phyloP scores from a whole-genome alignment of 2,329 filamentous ascomycete species.

The Cladophialophora chaetospira region DNA sequence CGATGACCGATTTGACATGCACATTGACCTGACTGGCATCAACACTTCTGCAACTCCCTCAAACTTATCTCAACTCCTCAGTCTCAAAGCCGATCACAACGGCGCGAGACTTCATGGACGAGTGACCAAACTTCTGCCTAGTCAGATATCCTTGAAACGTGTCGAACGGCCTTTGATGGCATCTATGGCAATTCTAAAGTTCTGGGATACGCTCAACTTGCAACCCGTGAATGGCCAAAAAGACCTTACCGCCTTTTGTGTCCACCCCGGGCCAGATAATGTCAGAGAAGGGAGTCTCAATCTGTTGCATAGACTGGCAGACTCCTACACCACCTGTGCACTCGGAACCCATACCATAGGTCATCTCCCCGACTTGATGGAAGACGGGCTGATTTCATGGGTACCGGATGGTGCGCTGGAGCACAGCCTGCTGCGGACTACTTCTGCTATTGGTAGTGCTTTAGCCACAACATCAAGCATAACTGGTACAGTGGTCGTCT shows the following conservation, averaged over 20 bases:
- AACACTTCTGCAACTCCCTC: slow-evolving; percentile 18
- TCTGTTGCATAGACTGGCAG: slow-evolving; percentile 56
- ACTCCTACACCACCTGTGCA: slow-evolving; percentile 59
- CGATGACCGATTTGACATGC: slow-evolving; percentile 44
- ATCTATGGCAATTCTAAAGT: slow-evolving; percentile 57
- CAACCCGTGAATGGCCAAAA: slow-evolving; percentile 59
- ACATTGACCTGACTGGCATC: slow-evolving; percentile 41
- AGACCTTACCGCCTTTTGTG: slow-evolving; percentile 59
- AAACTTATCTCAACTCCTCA: slow-evolving; percentile 25
- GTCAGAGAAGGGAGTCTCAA: slow-evolving; percentile 49
- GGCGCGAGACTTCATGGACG: slow-evolving; percentile 36
- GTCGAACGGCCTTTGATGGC: slow-evolving; percentile 57
- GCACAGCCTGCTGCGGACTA: slow-evolving; percentile 38
- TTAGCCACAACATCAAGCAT: slow-evolving; percentile 39
- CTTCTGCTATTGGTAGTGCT: slow-evolving; percentile 43
- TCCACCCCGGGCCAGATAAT: slow-evolving; percentile 54
- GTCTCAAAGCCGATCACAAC: slow-evolving; percentile 27
- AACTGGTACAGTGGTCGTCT: slow-evolving; percentile 55
- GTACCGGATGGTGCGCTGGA: slow-evolving; percentile 31
- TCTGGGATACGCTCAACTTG: slow-evolving; percentile 64
- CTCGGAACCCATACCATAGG: slow-evolving; percentile 55
- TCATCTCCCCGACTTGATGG: slow-evolving; percentile 43
- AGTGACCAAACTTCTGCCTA: slow-evolving; percentile 48
- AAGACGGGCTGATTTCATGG: slow-evolving; percentile 44
- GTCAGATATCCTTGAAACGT: slow-evolving; percentile 58